A percentile compares a stretch with the other conserved stretches of the same genome.
Conservation (phyloP, 2,329 filamentous ascomycete genomes). For the Aspergillus sp. region DNA sequence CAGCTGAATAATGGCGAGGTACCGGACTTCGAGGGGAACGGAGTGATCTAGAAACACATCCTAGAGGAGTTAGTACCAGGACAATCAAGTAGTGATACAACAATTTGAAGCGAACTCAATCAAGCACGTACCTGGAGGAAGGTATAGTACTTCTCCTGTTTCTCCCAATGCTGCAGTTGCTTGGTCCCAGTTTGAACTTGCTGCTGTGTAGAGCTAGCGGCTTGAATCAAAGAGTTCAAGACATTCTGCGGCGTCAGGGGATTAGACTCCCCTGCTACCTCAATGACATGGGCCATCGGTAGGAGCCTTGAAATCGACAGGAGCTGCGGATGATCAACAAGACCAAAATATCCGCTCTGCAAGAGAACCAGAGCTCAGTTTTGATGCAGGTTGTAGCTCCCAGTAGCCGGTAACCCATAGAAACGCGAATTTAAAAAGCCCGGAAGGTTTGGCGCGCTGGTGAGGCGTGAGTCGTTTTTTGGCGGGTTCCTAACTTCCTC, state of each 20-base stretch:
- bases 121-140: constrained; percentile 60
- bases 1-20: constrained; percentile 87
- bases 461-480: not conserved
- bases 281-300: constrained; percentile 69
- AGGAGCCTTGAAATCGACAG: constrained; percentile 13
- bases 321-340: constrained; percentile 4
- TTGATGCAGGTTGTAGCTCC: constrained; percentile 1
- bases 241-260: constrained; percentile 66
- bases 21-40: constrained; percentile 74
- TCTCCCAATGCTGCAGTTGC: constrained; percentile 72
- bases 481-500: not conserved
- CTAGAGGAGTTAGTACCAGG: constrained; percentile 43
- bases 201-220: constrained; percentile 63
- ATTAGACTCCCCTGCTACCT: constrained; percentile 78
- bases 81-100: not conserved
- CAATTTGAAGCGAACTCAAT: not conserved
- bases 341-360: constrained; percentile 5
- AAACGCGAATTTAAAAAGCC: not conserved
- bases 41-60: constrained; percentile 78
- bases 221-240: constrained; percentile 62
- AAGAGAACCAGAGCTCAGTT: constrained; percentile 5
- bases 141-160: constrained; percentile 64
- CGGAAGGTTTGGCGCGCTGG: not conserved
- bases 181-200: constrained; percentile 65
- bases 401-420: constrained; percentile 5